Evolutionary conservation across 1,284 basidiomycete genomes (phyloP).

Genomic region (Irpex sp.): DNA sequence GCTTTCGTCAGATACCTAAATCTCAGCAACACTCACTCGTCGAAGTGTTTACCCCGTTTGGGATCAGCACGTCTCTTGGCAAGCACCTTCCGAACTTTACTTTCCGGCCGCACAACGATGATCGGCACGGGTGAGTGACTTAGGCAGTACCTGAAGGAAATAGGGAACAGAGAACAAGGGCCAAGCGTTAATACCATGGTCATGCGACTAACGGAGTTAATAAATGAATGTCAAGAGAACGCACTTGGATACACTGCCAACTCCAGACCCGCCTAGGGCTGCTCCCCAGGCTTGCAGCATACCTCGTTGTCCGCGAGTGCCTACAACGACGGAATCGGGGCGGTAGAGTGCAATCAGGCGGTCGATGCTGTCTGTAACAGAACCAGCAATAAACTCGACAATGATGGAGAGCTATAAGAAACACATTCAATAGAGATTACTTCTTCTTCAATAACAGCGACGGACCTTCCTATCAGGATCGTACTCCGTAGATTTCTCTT

Average conservation of each 20-base stretch:
- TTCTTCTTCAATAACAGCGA: neutral
- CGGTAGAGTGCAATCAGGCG: conserved; percentile 93
- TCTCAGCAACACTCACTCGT: conserved; percentile 36
- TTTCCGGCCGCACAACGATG: conserved; percentile 87
- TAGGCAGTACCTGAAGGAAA: conserved; percentile 65
- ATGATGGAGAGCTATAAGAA: conserved; percentile 76
- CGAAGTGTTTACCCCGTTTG: conserved; percentile 80
- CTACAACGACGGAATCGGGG: conserved; percentile 93
- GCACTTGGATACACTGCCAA: conserved; percentile 66
- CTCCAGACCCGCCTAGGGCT: conserved; percentile 53
- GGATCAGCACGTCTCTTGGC: conserved; percentile 83
- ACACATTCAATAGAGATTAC: neutral
- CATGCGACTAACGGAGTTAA: neutral
- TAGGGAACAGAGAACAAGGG: neutral
- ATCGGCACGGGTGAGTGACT: conserved; percentile 90
- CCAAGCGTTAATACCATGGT: neutral
- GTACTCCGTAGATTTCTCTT: conserved; percentile 79
- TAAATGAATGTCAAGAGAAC: conserved; percentile 14
- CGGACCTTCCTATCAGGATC: conserved; percentile 74
- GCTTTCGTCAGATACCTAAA: no score
- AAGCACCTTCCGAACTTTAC: conserved; percentile 80
- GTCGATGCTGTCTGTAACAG: conserved; percentile 85
- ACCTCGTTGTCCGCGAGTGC: conserved; percentile 75
- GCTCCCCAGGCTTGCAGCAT: conserved; percentile 56
- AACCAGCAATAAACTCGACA: conserved; percentile 92